These are phyloP conservation scores for Cryptomeria japonica DNA, from an alignment of 75 land plant species.

Conservation along the genomic window DNA sequence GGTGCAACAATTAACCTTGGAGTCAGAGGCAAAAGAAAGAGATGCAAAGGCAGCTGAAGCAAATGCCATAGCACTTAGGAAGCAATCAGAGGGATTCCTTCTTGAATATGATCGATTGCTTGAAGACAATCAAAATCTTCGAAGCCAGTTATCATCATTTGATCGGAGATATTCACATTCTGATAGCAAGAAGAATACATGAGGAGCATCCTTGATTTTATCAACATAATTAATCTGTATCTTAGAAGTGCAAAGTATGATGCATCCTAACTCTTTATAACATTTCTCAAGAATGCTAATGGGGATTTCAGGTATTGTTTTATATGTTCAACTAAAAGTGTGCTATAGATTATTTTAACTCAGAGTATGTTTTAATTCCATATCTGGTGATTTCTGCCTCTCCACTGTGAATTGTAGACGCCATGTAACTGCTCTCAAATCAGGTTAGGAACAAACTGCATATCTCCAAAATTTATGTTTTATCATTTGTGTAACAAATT, in stretches of 20 bases:
- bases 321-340: neutral
- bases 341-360: neutral
- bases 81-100: constrained; percentile 86
- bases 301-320: neutral
- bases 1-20: constrained; percentile 51
- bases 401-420: neutral
- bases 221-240: neutral
- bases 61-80: constrained; percentile 63
- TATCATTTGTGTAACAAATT: neutral
- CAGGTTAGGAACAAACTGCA: neutral
- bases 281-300: neutral
- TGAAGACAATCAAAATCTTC: constrained; percentile 78
- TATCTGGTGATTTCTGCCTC: neutral
- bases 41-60: constrained; percentile 65
- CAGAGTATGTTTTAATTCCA: neutral
- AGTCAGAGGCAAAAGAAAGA: constrained; percentile 43
- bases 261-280: neutral
- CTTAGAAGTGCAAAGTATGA: neutral
- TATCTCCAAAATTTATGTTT: neutral
- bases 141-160: constrained; percentile 65
- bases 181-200: constrained; percentile 67
- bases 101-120: constrained; percentile 80
- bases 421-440: neutral
- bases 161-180: constrained; percentile 63
- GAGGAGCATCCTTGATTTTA: neutral